These are phyloP conservation scores for Sparassis latifolia DNA, from an alignment of 1,284 basidiomycete species.

Conservation along the genomic window DNA sequence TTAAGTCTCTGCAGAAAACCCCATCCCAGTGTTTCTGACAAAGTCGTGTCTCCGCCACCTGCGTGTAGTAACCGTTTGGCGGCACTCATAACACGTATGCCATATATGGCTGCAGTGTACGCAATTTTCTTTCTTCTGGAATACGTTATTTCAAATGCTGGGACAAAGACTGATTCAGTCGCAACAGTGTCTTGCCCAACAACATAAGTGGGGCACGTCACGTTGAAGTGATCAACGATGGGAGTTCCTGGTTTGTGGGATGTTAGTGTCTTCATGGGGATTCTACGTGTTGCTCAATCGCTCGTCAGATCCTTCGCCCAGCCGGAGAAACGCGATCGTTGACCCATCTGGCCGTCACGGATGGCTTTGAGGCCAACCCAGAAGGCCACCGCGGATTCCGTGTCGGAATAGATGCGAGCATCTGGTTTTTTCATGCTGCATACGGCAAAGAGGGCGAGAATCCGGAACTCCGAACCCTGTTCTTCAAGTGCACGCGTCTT, in stretches of 20 bases:
- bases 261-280: slow-evolving; percentile 15
- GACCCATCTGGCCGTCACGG: slow-evolving; percentile 60
- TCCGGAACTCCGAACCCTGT: slow-evolving; percentile 67
- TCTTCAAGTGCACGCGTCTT: slow-evolving; percentile 71
- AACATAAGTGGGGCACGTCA: no score
- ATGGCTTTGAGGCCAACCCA: slow-evolving; percentile 63
- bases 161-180: no score
- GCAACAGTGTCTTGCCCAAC: neutral
- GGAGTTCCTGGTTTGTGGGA: slow-evolving; percentile 44
- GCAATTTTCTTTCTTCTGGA: no score
- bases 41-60: no score
- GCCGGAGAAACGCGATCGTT: slow-evolving; percentile 57
- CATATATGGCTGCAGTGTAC: no score
- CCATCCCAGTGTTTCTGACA: no score
- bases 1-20: no score
- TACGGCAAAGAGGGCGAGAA: slow-evolving; percentile 74
- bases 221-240: slow-evolving; percentile 23
- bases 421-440: slow-evolving; percentile 78
- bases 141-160: no score
- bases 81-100: no score
- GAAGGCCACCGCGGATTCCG: slow-evolving; percentile 56
- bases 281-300: neutral
- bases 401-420: slow-evolving; percentile 74
- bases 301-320: slow-evolving; percentile 52
- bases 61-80: no score